Evolutionary conservation across 768 basidiomycete genomes (phyloP), one percentile per base, ranked within the genome.

Genomic region (Auriscalpium microsporum): DNA sequence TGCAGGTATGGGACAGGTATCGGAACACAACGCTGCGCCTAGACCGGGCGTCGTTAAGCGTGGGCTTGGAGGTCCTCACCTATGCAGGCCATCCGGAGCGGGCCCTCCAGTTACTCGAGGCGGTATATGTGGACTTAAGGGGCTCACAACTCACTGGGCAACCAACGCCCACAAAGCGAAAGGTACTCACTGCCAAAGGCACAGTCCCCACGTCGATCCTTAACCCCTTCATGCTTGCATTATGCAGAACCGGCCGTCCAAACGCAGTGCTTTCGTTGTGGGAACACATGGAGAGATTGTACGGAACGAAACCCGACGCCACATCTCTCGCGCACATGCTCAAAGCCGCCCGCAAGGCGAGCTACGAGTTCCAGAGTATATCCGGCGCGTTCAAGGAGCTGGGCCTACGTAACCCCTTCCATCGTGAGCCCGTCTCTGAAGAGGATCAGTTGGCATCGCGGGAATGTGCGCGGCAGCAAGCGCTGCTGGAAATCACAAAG

Each of bases 231-330:
- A 72, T 84, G 65, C 64, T 67, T 10, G 59, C 77, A 0, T 72
- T 90, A 44, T 72, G 73, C 23, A 73, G 73, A 19, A 73, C 74
- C 17, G 69, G 74, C 34, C 78, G 86, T 3, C 84, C 85, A 0
- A 86, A 87, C 60, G 69, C 77, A 8, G 75, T 84, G 4, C 84
- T 87, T 65, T 69, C 70, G 45, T 62, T 90, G 1, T 92, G 87
- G 85, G 81, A 84, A n/a, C 68, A 81, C 23, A 79, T 89, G 69
- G 71, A 71, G 4, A 62, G 67, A 0, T 66, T 90, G 3, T 93
- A 86, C 65, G 75, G 72, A 5, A 71, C 84, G 0, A 65, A 71
- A 3, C 84, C 84, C 0, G 78, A 86, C 47, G 66, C 74, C 16
- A 65, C 68, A 50, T 80, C 85, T 34, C 76, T 92, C 52, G 73